Evolutionary conservation across 2,329 filamentous ascomycete genomes (phyloP), one percentile per base, ranked within the genome.

Genomic region (Pseudogymnoascus destructans): DNA sequence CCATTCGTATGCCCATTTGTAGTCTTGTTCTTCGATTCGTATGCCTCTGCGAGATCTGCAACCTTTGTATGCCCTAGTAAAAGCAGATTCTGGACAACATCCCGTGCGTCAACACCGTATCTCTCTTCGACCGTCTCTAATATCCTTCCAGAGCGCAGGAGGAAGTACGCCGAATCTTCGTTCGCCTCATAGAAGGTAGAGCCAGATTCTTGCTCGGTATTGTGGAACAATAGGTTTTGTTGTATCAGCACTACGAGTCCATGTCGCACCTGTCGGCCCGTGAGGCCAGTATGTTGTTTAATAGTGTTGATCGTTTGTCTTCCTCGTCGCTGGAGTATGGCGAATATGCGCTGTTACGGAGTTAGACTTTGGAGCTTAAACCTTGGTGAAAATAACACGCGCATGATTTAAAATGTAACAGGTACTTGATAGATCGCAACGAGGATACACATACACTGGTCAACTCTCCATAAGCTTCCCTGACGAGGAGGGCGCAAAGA

Each of bases 401-500:
- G 15, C 32, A 38, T 33, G 30, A 46, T 59, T 56, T 25, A 38
- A 30, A 46, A 30, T 30, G 23, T 52, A 52, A 27, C 42, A 52
- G 11, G 23, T n/a, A 52, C 15, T 52, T 11, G 42, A 52, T 52
- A 52, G 42, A 7, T 52, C 9, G 42, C 42, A 30, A 27, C 15
- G n/a, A 52, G 30, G 36, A 30, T 56, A 61, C 49, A 75, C 86
- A 68, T 86, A 96, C 92, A 70, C 89, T 89, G 62, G 90, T 89
- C 60, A 97, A 82, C 74, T 95, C 88, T 69, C 93, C 93, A 72
- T 93, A 92, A 60, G 88, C 79, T 70, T 96, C 90, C 69, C 90
- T 84, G 63, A 97, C 85, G 63, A 96, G 80, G 70, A 95, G 83
- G 75, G 85, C 81, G 77, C 89, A 95, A 69, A 97, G 87, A 80